Percentiles rank a stretch among this genome's conserved stretches.
Conservation (phyloP, 1,139 yeast species). For the Suzukiozyma palmioleophila region DNA sequence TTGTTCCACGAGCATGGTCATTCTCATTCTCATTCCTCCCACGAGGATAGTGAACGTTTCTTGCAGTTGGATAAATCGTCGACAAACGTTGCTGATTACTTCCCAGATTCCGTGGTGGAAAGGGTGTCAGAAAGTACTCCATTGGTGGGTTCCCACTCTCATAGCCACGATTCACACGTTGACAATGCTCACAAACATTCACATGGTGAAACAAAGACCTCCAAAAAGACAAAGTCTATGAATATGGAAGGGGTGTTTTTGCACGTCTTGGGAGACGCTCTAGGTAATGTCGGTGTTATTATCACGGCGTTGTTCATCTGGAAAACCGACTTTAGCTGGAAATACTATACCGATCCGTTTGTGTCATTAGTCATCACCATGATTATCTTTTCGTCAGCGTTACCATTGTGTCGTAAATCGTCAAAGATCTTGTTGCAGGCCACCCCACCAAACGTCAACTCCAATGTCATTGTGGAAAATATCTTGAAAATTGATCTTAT, state of each 20-base stretch:
- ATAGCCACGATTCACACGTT: background rate
- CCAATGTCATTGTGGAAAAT: slow-evolving; percentile 67
- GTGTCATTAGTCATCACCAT: slow-evolving; percentile 81
- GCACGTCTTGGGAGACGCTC: slow-evolving; percentile 93
- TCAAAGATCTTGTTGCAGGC: slow-evolving; percentile 89
- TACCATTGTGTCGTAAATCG: slow-evolving; percentile 84
- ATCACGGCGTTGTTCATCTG: slow-evolving; percentile 85
- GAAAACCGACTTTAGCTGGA: slow-evolving; percentile 90
- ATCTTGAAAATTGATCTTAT: slow-evolving; percentile 68
- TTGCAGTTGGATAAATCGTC: slow-evolving; percentile 13
- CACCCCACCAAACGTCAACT: slow-evolving; percentile 77
- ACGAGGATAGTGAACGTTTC: slow-evolving; percentile 18
- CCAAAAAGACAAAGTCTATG: slow-evolving; percentile 52
- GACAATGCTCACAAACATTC: slow-evolving; percentile 19
- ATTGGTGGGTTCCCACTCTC: slow-evolving; percentile 16
- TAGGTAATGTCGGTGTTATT: slow-evolving; percentile 94
- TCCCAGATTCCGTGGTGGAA: slow-evolving; percentile 38
- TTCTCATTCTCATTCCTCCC: slow-evolving; percentile 46
- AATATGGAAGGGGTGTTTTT: slow-evolving; percentile 97
- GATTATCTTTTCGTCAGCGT: slow-evolving; percentile 85
- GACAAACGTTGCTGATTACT: slow-evolving; percentile 28
- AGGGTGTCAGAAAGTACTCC: slow-evolving; percentile 31
- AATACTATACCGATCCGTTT: slow-evolving; percentile 78
- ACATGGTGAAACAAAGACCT: slow-evolving; percentile 20
- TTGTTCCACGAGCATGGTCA: slow-evolving; percentile 92